Evolutionary conservation across 208 protist species (phyloP), one percentile per base, ranked within the genome.

Genomic region (Acanthamoeba sp.): DNA sequence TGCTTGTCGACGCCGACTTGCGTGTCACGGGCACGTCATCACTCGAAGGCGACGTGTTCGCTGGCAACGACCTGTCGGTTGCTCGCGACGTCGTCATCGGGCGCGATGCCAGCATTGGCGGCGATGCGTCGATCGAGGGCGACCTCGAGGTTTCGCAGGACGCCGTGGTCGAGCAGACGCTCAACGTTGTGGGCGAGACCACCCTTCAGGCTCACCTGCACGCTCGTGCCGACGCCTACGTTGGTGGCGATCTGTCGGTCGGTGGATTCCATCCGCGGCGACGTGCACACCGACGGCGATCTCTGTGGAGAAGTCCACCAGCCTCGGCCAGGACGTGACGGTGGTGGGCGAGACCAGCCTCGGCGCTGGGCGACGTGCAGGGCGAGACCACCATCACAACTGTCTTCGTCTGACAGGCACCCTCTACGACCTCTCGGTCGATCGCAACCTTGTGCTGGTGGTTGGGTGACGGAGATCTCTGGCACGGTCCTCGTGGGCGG

Each of bases 221-320:
- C 34, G 24, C 24, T 40, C 10, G 9, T 14, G 80, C 22, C 50
- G 27, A 59, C 34, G 42, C n/a, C n/a, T 20, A 29, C 24, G n/a
- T 69, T 22, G n/a, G 59, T 32, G n/a, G 22, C 14, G 5, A 32
- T 6, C n/a, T 69, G 6, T 6, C 59, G 9, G 59, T 69, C n/a
- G 59, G 6, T 22, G 59, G 59, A 7, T 32, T 73, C 40, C 20
- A 7, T 84, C 18, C 7, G 24, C 80, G 73, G n/a, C 5, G 27
- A 55, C 73, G 42, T 62, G 40, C 27, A 34, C 4, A 40, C 18
- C 29, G 20, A 52, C 50, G 80, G 73, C 42, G 38, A 40, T 22
- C 32, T 73, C 64, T 73, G 64, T n/a, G 64, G 32, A 38, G 64
- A 73, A 38, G 64, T 73, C 24, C 73, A 84, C 73, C 42, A 50